Evolutionary conservation across 306 rosid genomes (phyloP).

Genomic region (Castanea sativa): DNA sequence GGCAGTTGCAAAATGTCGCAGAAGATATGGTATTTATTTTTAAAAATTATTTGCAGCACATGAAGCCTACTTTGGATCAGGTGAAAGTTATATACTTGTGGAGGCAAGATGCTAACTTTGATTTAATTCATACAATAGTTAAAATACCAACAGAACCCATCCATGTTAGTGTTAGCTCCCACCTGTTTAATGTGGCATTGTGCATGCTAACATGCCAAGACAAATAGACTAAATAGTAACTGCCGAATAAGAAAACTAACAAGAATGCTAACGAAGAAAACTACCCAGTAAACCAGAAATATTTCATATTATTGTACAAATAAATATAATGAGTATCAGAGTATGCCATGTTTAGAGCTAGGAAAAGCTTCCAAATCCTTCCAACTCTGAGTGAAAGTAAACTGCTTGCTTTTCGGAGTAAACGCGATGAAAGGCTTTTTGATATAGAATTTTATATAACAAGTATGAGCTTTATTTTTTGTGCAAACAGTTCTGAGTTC

Average conservation of each 20-base stretch:
- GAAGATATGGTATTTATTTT: background rate
- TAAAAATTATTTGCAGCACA: conserved; percentile 38
- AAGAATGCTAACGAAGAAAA: conserved; percentile 44
- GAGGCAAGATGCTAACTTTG: conserved; percentile 31
- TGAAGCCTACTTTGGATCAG: conserved; percentile 46
- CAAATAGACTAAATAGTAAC: conserved; percentile 18
- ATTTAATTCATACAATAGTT: conserved; percentile 19
- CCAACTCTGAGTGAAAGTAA: background rate
- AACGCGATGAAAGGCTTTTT: background rate
- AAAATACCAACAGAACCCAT: conserved; percentile 31
- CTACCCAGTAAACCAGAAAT: conserved; percentile 29
- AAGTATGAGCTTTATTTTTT: background rate
- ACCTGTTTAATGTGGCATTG: conserved; percentile 29
- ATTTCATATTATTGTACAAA: conserved; percentile 27
- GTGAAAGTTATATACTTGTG: conserved; percentile 7
- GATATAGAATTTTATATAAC: background rate
- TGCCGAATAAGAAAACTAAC: conserved; percentile 42
- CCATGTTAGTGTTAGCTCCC: conserved; percentile 71
- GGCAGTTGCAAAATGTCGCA: background rate
- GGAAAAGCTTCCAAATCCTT: background rate
- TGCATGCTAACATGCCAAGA: conserved; percentile 12
- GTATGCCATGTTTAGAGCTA: background rate
- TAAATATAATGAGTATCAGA: background rate
- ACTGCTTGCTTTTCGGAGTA: background rate
- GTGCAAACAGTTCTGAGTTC: background rate